Percentiles rank a stretch among this genome's conserved stretches.
phyloP scores from a whole-genome alignment of 495 filamentous ascomycete species.

The Cercophora samala region DNA sequence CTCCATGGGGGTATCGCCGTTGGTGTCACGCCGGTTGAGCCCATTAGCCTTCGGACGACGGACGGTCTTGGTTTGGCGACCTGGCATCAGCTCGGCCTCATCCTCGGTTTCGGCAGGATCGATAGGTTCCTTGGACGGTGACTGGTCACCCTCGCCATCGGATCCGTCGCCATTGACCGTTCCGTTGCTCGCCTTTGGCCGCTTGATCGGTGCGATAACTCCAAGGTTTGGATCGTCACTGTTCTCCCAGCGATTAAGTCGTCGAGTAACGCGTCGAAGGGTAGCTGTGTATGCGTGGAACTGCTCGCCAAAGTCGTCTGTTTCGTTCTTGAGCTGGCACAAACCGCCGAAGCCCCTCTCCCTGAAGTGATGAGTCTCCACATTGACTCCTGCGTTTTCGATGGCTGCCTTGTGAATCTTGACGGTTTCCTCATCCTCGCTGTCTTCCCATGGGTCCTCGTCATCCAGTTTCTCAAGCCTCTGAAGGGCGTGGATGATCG shows the following conservation, averaged over 20 bases:
- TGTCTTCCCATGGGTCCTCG: slow-evolving; percentile 69
- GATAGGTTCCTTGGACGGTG: slow-evolving; percentile 26
- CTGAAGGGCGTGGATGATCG: slow-evolving; percentile 64
- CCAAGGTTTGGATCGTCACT: slow-evolving; percentile 48
- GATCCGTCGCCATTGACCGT: slow-evolving; percentile 21
- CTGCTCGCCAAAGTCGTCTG: slow-evolving; percentile 79
- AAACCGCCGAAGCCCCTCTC: slow-evolving; percentile 66
- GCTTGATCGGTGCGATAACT: slow-evolving; percentile 43
- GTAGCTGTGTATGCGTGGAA: slow-evolving; percentile 67
- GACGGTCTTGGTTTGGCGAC: slow-evolving; percentile 8
- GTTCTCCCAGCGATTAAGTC: slow-evolving; percentile 71
- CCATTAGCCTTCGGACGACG: slow-evolving; percentile 22
- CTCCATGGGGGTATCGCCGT: slow-evolving; percentile 41
- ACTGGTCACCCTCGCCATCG: slow-evolving; percentile 15
- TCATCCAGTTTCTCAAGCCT: slow-evolving; percentile 56
- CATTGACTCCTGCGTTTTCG: slow-evolving; percentile 14
- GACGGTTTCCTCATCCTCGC: slow-evolving; percentile 66
- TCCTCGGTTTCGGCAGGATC: slow-evolving; percentile 38
- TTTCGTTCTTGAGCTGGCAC: slow-evolving; percentile 58
- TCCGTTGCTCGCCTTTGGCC: slow-evolving; percentile 30
- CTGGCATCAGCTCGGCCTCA: slow-evolving; percentile 25
- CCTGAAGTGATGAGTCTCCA: slow-evolving; percentile 37
- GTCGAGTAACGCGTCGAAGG: slow-evolving; percentile 62
- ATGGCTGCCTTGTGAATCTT: slow-evolving; percentile 30
- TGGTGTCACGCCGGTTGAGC: slow-evolving; percentile 20